These are phyloP conservation scores for Morella rubra DNA, from an alignment of 306 rosid species.

Conservation along the genomic window DNA sequence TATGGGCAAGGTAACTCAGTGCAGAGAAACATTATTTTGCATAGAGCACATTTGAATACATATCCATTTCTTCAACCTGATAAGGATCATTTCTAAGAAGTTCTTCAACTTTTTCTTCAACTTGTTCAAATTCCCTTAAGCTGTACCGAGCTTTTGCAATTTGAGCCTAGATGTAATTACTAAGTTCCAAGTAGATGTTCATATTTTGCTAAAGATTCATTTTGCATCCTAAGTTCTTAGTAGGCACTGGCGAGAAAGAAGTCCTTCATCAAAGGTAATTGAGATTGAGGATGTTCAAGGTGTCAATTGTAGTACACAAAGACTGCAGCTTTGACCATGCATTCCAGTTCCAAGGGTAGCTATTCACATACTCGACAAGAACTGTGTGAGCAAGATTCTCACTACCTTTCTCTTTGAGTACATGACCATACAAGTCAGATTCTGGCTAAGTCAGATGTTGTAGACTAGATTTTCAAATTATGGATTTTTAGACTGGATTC, in stretches of 20 bases:
- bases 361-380: slow-evolving; percentile 90
- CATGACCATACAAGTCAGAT: slow-evolving; percentile 66
- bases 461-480: no score
- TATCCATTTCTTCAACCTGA: slow-evolving; percentile 95
- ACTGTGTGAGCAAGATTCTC: slow-evolving; percentile 75
- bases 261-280: slow-evolving; percentile 93
- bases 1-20: slow-evolving; percentile 92
- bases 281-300: slow-evolving; percentile 73
- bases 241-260: slow-evolving; percentile 84
- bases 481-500: no score
- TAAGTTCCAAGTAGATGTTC: slow-evolving; percentile 71
- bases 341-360: slow-evolving; percentile 98
- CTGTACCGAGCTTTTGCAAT: slow-evolving; percentile 89
- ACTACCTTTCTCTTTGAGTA: slow-evolving; percentile 86
- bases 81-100: slow-evolving; percentile 86
- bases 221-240: slow-evolving; percentile 92
- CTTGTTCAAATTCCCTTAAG: slow-evolving; percentile 88
- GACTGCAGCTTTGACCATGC: slow-evolving; percentile 95
- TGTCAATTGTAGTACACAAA: slow-evolving; percentile 67
- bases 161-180: slow-evolving; percentile 85
- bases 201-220: slow-evolving; percentile 67
- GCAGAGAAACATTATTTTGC: slow-evolving; percentile 82
- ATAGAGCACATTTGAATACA: slow-evolving; percentile 95
- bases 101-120: slow-evolving; percentile 93
- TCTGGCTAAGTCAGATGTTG: no score